Evolutionary conservation across 2,329 filamentous ascomycete species (phyloP).

Genomic region (Zasmidium cellare): DNA sequence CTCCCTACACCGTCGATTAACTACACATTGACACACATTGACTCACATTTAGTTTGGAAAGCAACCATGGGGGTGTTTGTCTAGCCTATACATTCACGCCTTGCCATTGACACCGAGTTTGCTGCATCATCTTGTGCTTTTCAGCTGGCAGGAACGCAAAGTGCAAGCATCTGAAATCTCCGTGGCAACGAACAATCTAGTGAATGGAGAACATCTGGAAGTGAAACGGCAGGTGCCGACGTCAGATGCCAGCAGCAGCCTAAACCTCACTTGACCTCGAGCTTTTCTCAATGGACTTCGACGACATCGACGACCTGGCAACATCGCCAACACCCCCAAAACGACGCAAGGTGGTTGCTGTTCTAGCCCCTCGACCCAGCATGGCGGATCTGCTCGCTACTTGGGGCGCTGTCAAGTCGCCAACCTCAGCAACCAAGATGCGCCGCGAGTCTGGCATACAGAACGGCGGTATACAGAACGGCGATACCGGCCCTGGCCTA

Average conservation of each 20-base stretch:
- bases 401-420: constrained; percentile 30
- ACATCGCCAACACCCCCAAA: constrained; percentile 20
- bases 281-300: constrained; percentile 1
- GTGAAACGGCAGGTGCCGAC: neutral
- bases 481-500: constrained; percentile 1
- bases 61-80: neutral
- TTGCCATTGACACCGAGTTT: neutral
- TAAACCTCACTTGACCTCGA: neutral
- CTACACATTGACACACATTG: neutral
- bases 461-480: too few species aligned
- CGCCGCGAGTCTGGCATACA: constrained; percentile 16
- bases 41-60: neutral
- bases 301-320: constrained; percentile 6
- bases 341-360: constrained; percentile 21
- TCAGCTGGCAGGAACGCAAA: neutral
- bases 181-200: neutral
- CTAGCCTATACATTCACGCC: neutral
- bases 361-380: constrained; percentile 15
- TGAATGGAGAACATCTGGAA: neutral
- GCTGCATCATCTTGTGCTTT: neutral
- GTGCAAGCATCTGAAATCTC: neutral
- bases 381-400: constrained; percentile 26
- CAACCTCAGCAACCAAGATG: constrained; percentile 28
- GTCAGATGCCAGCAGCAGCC: neutral
- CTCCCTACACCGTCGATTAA: neutral